phyloP scores from a whole-genome alignment of 2,329 filamentous ascomycete genomes.

The Penicillium sp. region DNA sequence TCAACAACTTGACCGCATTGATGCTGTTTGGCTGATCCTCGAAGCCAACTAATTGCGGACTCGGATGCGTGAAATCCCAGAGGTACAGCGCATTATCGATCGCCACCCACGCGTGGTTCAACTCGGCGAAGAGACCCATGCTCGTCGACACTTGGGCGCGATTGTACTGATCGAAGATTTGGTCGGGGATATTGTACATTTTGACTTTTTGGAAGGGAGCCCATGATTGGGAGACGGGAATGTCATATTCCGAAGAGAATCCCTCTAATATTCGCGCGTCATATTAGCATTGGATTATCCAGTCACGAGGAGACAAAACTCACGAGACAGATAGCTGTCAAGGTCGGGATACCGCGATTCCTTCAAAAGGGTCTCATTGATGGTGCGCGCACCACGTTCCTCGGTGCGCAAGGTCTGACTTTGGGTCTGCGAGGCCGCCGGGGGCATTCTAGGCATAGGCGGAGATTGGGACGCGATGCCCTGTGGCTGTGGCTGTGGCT shows the following conservation, averaged over 20 bases:
- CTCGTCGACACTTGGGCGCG: slow-evolving; percentile 82
- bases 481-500: slow-evolving; percentile 17
- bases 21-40: slow-evolving; percentile 90
- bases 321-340: slow-evolving; percentile 87
- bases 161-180: slow-evolving; percentile 92
- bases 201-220: slow-evolving; percentile 87
- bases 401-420: slow-evolving; percentile 68
- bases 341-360: slow-evolving; percentile 87
- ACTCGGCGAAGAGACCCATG: slow-evolving; percentile 93
- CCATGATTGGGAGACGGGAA: slow-evolving; percentile 72
- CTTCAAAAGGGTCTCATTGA: slow-evolving; percentile 77
- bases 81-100: slow-evolving; percentile 96
- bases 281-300: not conserved
- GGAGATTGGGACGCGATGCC: slow-evolving; percentile 35
- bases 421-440: slow-evolving; percentile 51
- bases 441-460: slow-evolving; percentile 42
- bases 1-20: slow-evolving; percentile 85
- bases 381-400: slow-evolving; percentile 78
- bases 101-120: slow-evolving; percentile 93
- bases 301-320: slow-evolving; percentile 47
- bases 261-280: slow-evolving; percentile 66
- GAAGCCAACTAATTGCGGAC: slow-evolving; percentile 88
- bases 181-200: slow-evolving; percentile 88
- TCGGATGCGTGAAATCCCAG: slow-evolving; percentile 96
- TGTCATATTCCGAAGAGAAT: slow-evolving; percentile 88